Evolutionary conservation across 768 basidiomycete species (phyloP), one percentile per base, ranked within the genome.

Genomic region (Hypholoma fasciculare): DNA sequence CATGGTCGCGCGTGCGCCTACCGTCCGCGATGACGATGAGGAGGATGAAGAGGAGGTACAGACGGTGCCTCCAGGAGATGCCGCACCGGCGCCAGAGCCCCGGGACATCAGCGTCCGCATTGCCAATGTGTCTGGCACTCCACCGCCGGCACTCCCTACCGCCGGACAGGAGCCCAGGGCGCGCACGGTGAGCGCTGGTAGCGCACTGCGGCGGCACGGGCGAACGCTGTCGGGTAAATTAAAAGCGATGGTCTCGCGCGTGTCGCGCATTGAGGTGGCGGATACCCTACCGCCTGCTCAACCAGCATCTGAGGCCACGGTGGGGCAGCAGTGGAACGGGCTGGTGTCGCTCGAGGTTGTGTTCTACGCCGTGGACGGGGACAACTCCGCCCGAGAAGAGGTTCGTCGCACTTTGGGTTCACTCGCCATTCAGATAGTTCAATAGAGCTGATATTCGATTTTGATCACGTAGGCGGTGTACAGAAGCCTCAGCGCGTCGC

Each of bases 321-420:
- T 34, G 6, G 30, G 30, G 9, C 30, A 34, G 30, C 30, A 34
- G 40, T 61, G 61, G 53, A 51, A 39, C 19, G 63, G 58, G 16
- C 57, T 67, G 37, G 52, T 59, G 20, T 53, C 63, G 5, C 57
- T 63, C 11, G 68, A 67, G 20, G 61, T 61, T 5, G 52, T 48
- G 49, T 54, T 63, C 20, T 7, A 23, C 27, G 34, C 36, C 9
- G 20, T 13, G 7, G 23, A 8, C 11, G 48, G 23, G 6, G 48
- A 16, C 20, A 9, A 23, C 4, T 20, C 23, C 27, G 19, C 27
- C 0, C 23, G 48, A 4, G 48, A 49, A 27, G 48, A 49, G 48
- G 48, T 27, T 14, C 8, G 27, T 49, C 27, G 11, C 5, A 0
- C 11, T 13, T 27, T 23, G 4, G 23, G 4, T 23, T 5, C n/a